These are phyloP conservation scores for Bretschneidera sinensis DNA, from an alignment of 345 rosid species.

Conservation along the genomic window DNA sequence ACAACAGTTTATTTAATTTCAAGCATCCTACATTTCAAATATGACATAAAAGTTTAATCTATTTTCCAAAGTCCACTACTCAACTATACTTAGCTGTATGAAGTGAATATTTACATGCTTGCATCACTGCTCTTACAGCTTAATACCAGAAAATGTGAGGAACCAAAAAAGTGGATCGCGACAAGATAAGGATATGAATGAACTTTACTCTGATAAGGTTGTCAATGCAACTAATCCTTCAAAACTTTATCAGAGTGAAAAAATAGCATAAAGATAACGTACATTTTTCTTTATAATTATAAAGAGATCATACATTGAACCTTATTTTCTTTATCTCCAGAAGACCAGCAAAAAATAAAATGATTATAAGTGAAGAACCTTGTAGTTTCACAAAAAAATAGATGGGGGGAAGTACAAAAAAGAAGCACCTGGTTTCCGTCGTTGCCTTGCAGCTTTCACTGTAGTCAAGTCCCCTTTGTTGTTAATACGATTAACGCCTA, in stretches of 20 bases:
- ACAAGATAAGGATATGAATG: not conserved
- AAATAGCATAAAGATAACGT: too few species aligned
- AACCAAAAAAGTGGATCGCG: not conserved
- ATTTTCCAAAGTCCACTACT: too few species aligned
- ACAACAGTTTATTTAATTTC: not conserved
- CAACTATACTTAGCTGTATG: too few species aligned
- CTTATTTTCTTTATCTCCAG: too few species aligned
- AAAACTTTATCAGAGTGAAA: too few species aligned
- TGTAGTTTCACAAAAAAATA: not conserved
- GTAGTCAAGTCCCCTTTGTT: conserved; percentile 54
- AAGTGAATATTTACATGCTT: not conserved
- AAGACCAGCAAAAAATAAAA: too few species aligned
- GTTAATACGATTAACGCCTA: conserved; percentile 49
- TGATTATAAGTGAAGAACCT: not conserved
- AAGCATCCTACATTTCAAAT: not conserved
- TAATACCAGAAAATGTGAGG: not conserved
- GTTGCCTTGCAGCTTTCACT: conserved; percentile 66
- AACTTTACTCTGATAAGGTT: too few species aligned
- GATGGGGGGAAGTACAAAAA: not conserved
- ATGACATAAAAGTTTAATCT: too few species aligned
- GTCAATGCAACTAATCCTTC: too few species aligned
- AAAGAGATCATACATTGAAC: too few species aligned
- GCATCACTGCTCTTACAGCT: not conserved
- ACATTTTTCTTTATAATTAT: too few species aligned
- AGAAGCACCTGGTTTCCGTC: conserved; percentile 71